Evolutionary conservation across 306 rosid genomes (phyloP).

Genomic region (Citrullus mucosospermus): DNA sequence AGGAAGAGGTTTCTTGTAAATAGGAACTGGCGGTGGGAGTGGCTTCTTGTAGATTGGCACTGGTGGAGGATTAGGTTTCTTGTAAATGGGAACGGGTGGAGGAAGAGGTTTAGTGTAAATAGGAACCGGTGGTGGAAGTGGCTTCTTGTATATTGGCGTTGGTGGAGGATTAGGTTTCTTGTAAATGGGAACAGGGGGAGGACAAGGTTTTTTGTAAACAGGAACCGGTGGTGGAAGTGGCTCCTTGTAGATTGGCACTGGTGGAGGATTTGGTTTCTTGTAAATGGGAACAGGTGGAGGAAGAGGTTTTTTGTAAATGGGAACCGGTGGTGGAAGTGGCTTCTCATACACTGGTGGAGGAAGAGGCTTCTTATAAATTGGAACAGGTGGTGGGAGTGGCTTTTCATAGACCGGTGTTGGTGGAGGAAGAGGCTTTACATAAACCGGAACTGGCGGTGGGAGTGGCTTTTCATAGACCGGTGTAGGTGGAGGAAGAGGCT

Average conservation of each 20-base stretch:
- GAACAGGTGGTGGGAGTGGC: conserved; percentile 6
- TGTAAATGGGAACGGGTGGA: background rate
- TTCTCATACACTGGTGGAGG: conserved; percentile 6
- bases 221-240: conserved; percentile 28
- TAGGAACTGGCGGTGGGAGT: conserved; percentile 6
- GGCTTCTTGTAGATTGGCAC: conserved; percentile 10
- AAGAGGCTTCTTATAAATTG: background rate
- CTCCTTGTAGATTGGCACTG: background rate
- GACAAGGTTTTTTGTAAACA: background rate
- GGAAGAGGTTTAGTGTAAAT: background rate
- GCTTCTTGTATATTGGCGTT: background rate
- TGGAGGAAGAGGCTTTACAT: conserved; percentile 8
- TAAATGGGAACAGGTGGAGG: background rate
- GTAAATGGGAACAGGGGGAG: conserved; percentile 4
- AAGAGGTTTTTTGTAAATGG: conserved; percentile 9
- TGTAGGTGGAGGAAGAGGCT: conserved; percentile 1
- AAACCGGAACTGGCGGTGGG: background rate
- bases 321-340: conserved; percentile 1
- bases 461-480: background rate
- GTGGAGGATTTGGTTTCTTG: conserved; percentile 9
- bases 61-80: conserved; percentile 24
- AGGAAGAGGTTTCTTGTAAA: conserved; percentile 11
- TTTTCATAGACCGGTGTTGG: background rate
- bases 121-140: conserved; percentile 4
- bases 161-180: conserved; percentile 24